These are phyloP conservation scores for Metschnikowia kunwiensis DNA, from an alignment of 805 yeast genomes.

Conservation along the genomic window DNA sequence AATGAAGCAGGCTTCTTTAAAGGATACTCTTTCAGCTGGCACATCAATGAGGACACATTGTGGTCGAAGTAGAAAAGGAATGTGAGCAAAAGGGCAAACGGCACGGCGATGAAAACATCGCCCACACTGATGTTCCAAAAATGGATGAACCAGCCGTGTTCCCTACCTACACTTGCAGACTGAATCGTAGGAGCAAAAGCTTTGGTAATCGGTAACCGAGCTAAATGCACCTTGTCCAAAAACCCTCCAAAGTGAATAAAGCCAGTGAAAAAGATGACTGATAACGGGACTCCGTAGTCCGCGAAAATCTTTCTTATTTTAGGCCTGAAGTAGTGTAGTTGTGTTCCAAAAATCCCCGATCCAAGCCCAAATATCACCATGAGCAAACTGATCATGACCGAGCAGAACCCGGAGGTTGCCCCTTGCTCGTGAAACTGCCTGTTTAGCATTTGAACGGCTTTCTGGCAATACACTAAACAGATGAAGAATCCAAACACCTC, in stretches of 20 bases:
- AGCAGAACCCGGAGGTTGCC: conserved; percentile 60
- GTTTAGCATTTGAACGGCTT: conserved; percentile 79
- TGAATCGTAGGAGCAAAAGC: conserved; percentile 70
- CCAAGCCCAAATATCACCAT: conserved; percentile 77
- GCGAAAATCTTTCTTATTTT: conserved; percentile 64
- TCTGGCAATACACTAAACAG: conserved; percentile 81
- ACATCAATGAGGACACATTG: conserved; percentile 89
- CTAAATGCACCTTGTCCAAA: conserved; percentile 53
- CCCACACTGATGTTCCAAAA: conserved; percentile 74
- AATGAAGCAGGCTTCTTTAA: conserved; percentile 83
- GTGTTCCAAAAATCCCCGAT: conserved; percentile 52
- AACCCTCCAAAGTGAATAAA: conserved; percentile 89
- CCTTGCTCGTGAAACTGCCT: conserved; percentile 56
- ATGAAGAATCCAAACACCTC: conserved; percentile 92
- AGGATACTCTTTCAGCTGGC: conserved; percentile 80
- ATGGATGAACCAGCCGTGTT: conserved; percentile 72
- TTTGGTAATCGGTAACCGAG: conserved; percentile 62
- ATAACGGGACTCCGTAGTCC: conserved; percentile 82
- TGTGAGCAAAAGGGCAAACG: conserved; percentile 85
- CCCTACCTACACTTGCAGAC: conserved; percentile 29
- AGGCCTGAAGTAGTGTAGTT: conserved; percentile 60
- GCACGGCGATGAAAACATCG: conserved; percentile 83
- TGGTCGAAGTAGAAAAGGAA: conserved; percentile 91
- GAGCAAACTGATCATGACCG: conserved; percentile 68
- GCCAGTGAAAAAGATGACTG: conserved; percentile 88